Percentiles rank a stretch among this genome's conserved stretches.
Conservation (phyloP, 495 filamentous ascomycete genomes). For the Chaetomium fimeti region DNA sequence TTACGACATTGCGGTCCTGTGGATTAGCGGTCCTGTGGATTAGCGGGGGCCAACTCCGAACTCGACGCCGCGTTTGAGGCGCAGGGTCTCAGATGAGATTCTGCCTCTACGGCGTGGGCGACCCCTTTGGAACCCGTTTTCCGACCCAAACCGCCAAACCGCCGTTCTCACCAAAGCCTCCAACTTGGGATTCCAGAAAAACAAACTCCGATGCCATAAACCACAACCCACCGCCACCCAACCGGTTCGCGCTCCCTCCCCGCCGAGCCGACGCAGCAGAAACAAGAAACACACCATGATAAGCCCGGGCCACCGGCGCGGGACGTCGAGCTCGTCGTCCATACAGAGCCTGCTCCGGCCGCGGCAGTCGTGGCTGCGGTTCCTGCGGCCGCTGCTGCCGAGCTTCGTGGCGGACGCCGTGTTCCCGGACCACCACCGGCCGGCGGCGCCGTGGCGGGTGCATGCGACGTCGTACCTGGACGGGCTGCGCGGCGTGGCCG, state of each 20-base stretch:
- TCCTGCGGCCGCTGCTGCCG: conserved; percentile 33
- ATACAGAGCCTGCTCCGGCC: background rate
- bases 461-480: conserved; percentile 55
- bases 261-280: background rate
- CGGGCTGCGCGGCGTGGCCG: conserved; percentile 56
- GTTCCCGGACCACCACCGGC: conserved; percentile 33
- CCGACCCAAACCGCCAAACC: background rate
- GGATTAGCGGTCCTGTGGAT: too few species aligned
- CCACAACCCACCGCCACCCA: background rate
- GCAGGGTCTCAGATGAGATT: too few species aligned
- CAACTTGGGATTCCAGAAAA: background rate
- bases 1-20: too few species aligned
- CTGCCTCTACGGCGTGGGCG: too few species aligned
- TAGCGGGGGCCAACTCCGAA: too few species aligned
- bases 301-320: background rate
- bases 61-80: too few species aligned
- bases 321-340: background rate
- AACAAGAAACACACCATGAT: background rate
- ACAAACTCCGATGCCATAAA: background rate
- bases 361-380: background rate
- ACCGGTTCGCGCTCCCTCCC: background rate
- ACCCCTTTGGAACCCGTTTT: too few species aligned
- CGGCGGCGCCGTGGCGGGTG: conserved; percentile 26
- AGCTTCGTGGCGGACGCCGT: conserved; percentile 37
- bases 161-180: background rate